Evolutionary conservation across 1,284 basidiomycete genomes (phyloP), one percentile per base, ranked within the genome.

Genomic region (Golubevia sp.): DNA sequence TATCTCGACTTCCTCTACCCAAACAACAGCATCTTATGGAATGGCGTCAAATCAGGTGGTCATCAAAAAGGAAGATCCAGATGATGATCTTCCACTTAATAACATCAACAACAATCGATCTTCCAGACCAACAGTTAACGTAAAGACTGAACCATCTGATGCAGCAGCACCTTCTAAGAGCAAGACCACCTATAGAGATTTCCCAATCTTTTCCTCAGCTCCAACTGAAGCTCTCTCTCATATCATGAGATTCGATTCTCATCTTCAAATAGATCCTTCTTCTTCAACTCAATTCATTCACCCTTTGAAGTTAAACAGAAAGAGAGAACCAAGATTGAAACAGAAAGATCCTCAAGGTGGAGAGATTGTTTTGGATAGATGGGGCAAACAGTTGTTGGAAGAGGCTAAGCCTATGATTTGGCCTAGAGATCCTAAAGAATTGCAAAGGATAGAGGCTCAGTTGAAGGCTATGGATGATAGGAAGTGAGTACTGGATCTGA

Each of bases 221-320:
- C 30, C 30, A 34, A 34, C 30, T 3, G 30, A 34, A 5, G 4
- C 30, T 11, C 30, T 34, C 4, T 34, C 11, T 34, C 79, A 82
- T 55, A 67, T 80, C 48, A 76, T 81, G 70, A 74, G 76, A 62
- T 75, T 82, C 63, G 78, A 70, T n/a, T 71, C 71, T 49, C 75
- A 79, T 52, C 66, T 67, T 27, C 69, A 69, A 26, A 68, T 79
- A 50, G 78, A 82, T 53, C 80, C 79, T 21, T 72, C 71, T 54
- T 68, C 79, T 38, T 27, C 74, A 25, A 15, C 62, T 5, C 75
- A 78, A 50, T 82, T 82, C 59, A 62, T 74, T 7, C 70, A 69
- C 2, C 80, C 80, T 21, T 69, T 82, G 67, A 81, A 79, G 67
- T 71, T 82, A 50, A 82, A 82, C 52, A 66, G 80, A 50, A 82